These are phyloP conservation scores for Lobosporangium transversale DNA, from an alignment of 192 early-diverging fungal genomes.

Conservation along the genomic window DNA sequence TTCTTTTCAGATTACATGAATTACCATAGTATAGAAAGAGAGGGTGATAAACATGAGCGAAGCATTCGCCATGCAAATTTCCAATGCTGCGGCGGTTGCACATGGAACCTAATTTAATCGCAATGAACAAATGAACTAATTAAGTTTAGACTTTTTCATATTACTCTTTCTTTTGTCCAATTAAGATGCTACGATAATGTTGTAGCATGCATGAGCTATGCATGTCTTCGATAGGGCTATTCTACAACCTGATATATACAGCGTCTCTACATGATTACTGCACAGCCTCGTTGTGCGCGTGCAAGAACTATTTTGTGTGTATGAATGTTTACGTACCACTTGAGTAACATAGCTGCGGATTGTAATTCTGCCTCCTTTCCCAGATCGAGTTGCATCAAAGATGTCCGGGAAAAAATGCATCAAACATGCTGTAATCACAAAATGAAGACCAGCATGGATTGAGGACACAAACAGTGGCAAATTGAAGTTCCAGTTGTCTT, in stretches of 20 bases:
- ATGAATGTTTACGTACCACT: constrained; percentile 29
- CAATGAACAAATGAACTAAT: background rate
- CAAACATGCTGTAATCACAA: constrained; percentile 65
- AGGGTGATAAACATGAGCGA: constrained; percentile 83
- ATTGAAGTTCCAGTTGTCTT: constrained; percentile 75
- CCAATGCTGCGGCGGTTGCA: constrained; percentile 80
- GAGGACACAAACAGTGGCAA: constrained; percentile 82
- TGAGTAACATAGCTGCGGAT: constrained; percentile 52
- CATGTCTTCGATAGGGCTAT: too few species aligned
- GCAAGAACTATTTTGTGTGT: too few species aligned
- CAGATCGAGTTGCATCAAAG: constrained; percentile 46
- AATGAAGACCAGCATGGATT: constrained; percentile 80
- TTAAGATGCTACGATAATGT: too few species aligned
- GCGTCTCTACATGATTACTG: too few species aligned
- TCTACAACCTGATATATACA: too few species aligned
- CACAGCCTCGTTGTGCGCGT: too few species aligned
- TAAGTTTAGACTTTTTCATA: constrained; percentile 23
- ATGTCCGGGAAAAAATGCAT: constrained; percentile 55
- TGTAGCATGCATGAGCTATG: too few species aligned
- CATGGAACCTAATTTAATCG: constrained; percentile 64
- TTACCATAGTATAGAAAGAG: constrained; percentile 85
- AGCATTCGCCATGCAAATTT: constrained; percentile 85
- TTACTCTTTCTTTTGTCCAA: too few species aligned
- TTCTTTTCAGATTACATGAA: too few species aligned
- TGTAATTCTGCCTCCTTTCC: constrained; percentile 44